Evolutionary conservation across 352 stramenopile species (phyloP), one percentile per base, ranked within the genome.

Genomic region (Phytophthora foliorum): DNA sequence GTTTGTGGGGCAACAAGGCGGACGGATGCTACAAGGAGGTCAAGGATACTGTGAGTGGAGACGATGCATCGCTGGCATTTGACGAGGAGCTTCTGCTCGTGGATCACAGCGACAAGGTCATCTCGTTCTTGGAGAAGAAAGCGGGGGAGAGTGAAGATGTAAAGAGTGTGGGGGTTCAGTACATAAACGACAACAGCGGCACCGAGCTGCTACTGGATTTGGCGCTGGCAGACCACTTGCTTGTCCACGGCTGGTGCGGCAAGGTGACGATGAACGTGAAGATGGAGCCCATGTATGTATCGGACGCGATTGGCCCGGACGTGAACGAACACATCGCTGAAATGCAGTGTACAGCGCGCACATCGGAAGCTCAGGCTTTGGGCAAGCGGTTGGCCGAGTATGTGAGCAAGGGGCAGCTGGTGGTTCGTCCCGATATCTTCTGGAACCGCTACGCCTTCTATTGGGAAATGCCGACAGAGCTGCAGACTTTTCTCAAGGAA

Each of bases 181-280:
- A 76, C 55, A 89, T 92, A 71, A 90, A 86, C 59, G 84, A 90
- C 74, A 92, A 92, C 66, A 82, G 78, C 66, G 82, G 82, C 41
- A 90, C 82, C 7, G 84, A 92, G 63, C 58, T 92, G 53, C 53
- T 92, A 29, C 52, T 90, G 10, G 84, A 92, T 34, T 56, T 90
- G n/a, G 77, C 74, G 44, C 72, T 90, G 16, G 77, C 72, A 0
- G 84, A 92, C 59, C 81, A 89, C 54, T 46, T 90, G 34, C 60
- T 92, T 48, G 72, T 66, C 14, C 68, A 81, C 39, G 50, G 56
- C n/a, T 80, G 78, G 73, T 88, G 80, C 39, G 51, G 42, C n/a
- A 80, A 58, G 22, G 73, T 92, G 9, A 74, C 79, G 17, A 78
- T 93, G 25, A 73, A 92, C 57, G 80, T 90, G 45, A 94, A 94